Evolutionary conservation across 352 stramenopile genomes (phyloP).

Genomic region (Globisporangium barbulae): DNA sequence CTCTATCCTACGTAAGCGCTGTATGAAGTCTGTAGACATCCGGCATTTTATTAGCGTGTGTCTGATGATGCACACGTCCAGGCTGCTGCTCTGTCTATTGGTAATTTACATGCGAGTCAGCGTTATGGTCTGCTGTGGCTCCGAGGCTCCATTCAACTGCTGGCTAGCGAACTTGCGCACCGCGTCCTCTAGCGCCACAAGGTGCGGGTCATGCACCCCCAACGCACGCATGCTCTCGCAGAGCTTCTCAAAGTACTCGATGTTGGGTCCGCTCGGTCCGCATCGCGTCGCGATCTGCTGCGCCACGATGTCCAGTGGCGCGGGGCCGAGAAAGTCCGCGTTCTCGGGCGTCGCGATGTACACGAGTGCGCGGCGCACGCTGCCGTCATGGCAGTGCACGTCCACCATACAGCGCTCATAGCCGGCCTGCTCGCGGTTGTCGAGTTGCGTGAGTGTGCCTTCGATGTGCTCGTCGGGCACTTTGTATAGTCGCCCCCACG

Average conservation of each 20-base stretch:
- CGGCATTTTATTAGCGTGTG: too few species aligned
- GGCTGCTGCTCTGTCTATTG: too few species aligned
- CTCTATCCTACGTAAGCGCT: too few species aligned
- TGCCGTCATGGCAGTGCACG: conserved; percentile 71
- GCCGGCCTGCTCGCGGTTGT: conserved; percentile 77
- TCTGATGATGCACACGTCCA: too few species aligned
- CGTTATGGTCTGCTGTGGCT: not conserved
- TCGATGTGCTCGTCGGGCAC: conserved; percentile 77
- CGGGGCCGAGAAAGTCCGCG: conserved; percentile 78
- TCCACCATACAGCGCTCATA: conserved; percentile 80
- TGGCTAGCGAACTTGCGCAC: conserved; percentile 45
- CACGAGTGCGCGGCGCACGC: conserved; percentile 64
- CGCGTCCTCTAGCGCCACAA: conserved; percentile 66
- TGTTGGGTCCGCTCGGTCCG: conserved; percentile 76
- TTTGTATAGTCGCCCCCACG: conserved; percentile 85
- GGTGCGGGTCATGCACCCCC: conserved; percentile 70
- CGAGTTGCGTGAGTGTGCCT: conserved; percentile 72
- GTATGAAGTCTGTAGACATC: too few species aligned
- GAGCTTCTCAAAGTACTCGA: conserved; percentile 84
- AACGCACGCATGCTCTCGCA: conserved; percentile 79
- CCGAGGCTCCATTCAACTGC: not conserved
- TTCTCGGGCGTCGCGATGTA: conserved; percentile 87
- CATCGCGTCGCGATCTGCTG: conserved; percentile 70
- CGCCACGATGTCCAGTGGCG: conserved; percentile 68
- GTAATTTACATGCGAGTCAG: not conserved